phyloP scores from a whole-genome alignment of 2,329 filamentous ascomycete species.

The Aspergillus pseudoglaucus region DNA sequence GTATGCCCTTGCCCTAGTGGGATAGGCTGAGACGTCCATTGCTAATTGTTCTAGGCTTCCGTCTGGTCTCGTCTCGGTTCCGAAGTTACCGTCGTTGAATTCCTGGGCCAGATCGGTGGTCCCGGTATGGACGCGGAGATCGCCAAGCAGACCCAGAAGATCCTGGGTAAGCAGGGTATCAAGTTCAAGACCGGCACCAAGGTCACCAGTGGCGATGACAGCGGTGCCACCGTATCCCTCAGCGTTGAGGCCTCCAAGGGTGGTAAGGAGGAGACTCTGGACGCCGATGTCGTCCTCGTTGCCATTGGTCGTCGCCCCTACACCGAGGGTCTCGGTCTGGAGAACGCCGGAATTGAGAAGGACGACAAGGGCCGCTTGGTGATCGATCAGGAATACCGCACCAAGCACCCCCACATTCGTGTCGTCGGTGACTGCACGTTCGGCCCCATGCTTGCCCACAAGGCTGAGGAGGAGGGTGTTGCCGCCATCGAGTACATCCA shows the following conservation, averaged over 20 bases:
- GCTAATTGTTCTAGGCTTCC: conserved; percentile 50
- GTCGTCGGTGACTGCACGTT: conserved; percentile 95
- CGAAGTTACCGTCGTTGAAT: conserved; percentile 96
- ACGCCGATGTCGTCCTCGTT: conserved; percentile 91
- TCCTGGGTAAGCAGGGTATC: conserved; percentile 91
- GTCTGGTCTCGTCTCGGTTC: conserved; percentile 93
- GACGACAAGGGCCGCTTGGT: conserved; percentile 92
- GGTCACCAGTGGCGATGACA: conserved; percentile 77
- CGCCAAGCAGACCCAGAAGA: conserved; percentile 84
- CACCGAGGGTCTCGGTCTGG: conserved; percentile 81
- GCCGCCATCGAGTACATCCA: conserved; percentile 95
- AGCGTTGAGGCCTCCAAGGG: conserved; percentile 90
- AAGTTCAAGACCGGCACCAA: conserved; percentile 99
- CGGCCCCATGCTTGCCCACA: conserved; percentile 98
- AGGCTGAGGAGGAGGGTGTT: conserved; percentile 96
- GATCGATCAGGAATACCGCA: conserved; percentile 98
- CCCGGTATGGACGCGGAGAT: conserved; percentile 96
- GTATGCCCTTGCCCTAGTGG: conserved; percentile 36
- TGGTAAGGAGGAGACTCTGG: conserved; percentile 85
- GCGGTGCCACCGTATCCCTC: conserved; percentile 70
- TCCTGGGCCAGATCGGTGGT: conserved; percentile 90
- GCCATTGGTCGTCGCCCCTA: conserved; percentile 95
- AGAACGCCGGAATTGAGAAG: conserved; percentile 68
- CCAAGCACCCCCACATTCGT: conserved; percentile 93
- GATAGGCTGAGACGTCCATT: not conserved